phyloP scores from a whole-genome alignment of 2,329 filamentous ascomycete species.

The Ophiostoma himal-ulmi region DNA sequence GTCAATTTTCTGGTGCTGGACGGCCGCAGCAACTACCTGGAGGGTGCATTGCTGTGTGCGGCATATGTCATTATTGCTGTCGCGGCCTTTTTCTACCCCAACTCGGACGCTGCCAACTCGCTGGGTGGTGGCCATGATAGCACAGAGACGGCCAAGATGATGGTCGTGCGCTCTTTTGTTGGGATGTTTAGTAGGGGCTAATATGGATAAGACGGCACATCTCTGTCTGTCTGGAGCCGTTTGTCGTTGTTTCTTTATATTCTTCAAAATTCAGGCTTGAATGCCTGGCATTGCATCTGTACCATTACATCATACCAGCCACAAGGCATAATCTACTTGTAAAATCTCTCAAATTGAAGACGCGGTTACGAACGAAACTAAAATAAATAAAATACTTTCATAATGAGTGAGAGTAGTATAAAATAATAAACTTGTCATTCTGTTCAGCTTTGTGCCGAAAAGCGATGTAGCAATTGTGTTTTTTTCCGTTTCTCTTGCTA shows the following conservation, averaged over 20 bases:
- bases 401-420: not conserved
- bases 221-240: not conserved
- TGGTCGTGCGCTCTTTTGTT: not conserved
- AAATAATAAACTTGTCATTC: too few species aligned
- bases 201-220: not conserved
- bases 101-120: constrained; percentile 26
- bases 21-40: constrained; percentile 62
- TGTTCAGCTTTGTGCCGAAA: too few species aligned
- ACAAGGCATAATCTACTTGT: not conserved
- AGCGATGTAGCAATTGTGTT: not conserved
- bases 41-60: constrained; percentile 31
- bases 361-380: too few species aligned
- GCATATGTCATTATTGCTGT: constrained; percentile 32
- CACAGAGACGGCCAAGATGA: not conserved
- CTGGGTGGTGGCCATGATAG: constrained; percentile 25
- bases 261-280: not conserved
- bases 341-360: not conserved
- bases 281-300: not conserved
- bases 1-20: constrained; percentile 72
- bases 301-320: not conserved
- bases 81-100: constrained; percentile 29
- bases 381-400: too few species aligned
- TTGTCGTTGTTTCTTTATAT: not conserved
- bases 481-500: not conserved
- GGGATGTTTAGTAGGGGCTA: not conserved